Evolutionary conservation across 257 asterid genomes (phyloP), one percentile per base, ranked within the genome.

Genomic region (Jacaranda mimosifolia): DNA sequence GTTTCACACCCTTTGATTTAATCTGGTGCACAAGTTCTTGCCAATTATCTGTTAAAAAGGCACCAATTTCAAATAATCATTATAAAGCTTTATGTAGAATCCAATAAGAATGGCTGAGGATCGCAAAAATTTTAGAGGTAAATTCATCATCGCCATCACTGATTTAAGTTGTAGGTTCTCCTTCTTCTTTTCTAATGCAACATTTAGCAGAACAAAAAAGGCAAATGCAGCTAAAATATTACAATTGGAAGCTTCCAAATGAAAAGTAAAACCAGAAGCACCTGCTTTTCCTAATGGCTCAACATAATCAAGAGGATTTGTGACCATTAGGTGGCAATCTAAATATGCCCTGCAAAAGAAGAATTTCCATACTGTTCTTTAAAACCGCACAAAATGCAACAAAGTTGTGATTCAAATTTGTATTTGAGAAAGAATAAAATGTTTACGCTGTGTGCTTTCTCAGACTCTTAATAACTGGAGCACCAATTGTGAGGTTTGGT

Each of bases 231-330:
- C 73, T 26, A 43, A 75, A 73, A 26, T 5, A n/a, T n/a, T n/a
- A n/a, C n/a, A 12, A 60, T 17, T 35, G 19, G 92, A 87, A 63
- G 75, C 88, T 85, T 89, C 97, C 65, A 89, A 86, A 52, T 91
- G 97, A 87, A 91, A 91, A 45, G 97, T 89, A 65, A 91, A 91
- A 52, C 97, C 97, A n/a, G 94, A 91, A 60, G 97, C 94, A 68
- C 94, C 97, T 58, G 97, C 97, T 83, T 86, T 82, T 60, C 84
- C 90, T 4, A 91, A 64, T 48, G 92, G 82, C 66, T 89, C 92
- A 64, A 91, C 94, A 66, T 91, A 89, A 79, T 91, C 97, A 62
- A 89, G 83, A 74, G 97, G 97, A 80, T 89, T 91, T 59, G 97
- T 87, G 71, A 89, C 97, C 97, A 91, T 91, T 55, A 91, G 90